Conservation (phyloP, 495 filamentous ascomycete genomes). For the Hypomontagnella monticulosa region DNA sequence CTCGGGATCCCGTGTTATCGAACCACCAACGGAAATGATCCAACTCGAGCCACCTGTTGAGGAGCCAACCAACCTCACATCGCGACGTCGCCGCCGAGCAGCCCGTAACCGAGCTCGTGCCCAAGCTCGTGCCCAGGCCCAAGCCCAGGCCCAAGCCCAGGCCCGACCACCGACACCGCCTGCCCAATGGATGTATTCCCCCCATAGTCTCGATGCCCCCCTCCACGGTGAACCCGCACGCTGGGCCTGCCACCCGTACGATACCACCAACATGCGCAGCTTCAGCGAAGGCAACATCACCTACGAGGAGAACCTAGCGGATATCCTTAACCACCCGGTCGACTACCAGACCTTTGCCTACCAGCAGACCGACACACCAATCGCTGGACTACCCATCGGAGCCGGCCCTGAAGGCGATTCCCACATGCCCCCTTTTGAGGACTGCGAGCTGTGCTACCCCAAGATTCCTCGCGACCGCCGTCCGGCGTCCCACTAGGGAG, state of each 20-base stretch:
- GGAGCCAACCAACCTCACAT: too few species aligned
- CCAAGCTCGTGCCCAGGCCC: not conserved
- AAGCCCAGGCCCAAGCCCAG: not conserved
- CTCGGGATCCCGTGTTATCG: too few species aligned
- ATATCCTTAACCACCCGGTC: constrained; percentile 6
- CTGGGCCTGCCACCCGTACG: constrained; percentile 20
- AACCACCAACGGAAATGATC: too few species aligned
- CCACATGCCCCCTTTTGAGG: constrained; percentile 39
- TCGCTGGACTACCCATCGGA: constrained; percentile 53
- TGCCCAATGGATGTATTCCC: not conserved
- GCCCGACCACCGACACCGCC: not conserved
- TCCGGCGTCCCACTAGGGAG: not conserved
- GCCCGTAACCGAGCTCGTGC: not conserved
- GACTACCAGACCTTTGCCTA: constrained; percentile 35
- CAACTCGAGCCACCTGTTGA: not conserved
- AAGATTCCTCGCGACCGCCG: not conserved
- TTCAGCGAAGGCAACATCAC: not conserved
- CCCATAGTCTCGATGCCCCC: not conserved
- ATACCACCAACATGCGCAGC: not conserved
- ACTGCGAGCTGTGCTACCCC: constrained; percentile 36
- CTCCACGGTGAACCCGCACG: constrained; percentile 10
- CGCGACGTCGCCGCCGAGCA: not conserved
- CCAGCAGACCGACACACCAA: constrained; percentile 6
- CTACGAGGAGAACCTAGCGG: too few species aligned
- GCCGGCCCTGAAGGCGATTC: constrained; percentile 52